Base-by-base conservation (phyloP, 73 alveolate species). In the Breviolum minutum region DNA sequence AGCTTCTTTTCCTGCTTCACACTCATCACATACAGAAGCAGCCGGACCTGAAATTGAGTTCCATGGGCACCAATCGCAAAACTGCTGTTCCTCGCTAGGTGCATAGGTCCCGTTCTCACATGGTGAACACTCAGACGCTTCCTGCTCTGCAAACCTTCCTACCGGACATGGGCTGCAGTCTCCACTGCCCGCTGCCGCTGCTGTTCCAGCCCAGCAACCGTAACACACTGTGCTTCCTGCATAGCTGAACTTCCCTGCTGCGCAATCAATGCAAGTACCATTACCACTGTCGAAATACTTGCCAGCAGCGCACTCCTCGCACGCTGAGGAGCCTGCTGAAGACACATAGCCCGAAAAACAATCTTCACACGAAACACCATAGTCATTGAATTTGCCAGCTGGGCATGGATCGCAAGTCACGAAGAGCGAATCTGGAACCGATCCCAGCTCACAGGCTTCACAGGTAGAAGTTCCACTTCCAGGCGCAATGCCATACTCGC, bases 291-390 rank as follows among this genome's bases (percentile, higher is more conserved):
- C 30, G 29, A 84, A 54, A 62, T 61, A 92, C 12, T 66, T 92
- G 12, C 98, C 98, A 8, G 98, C 98, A 6, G 91, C 22, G 29
- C 98, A 92, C 22, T 27, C 27, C 62, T 80, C 84, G 30, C 98
- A 92, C 32, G 54, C 32, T 32, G 91, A 24, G 13, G 91, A 73
- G 6, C 81, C 98, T 17, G 71, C 89, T 13, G 29, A 40, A 61
- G 98, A 80, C 29, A 27, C 54, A 3, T 63, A 61, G 26, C 98
- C 98, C 4, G 60, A n/a, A 32, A 13, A n/a, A 61, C 98, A 92
- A 20, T 92, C 82, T 9, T n/a, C 27, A 80, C 98, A 92, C 17
- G 17, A 68, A 40, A 40, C 54, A 68, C 22, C 22, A n/a, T 60
- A 74, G 20, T 48, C 26, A 80, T 80, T 74, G 68, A 60, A 54